phyloP scores from a whole-genome alignment of 129 eudicot genomes.

The Flaveria bidentis region DNA sequence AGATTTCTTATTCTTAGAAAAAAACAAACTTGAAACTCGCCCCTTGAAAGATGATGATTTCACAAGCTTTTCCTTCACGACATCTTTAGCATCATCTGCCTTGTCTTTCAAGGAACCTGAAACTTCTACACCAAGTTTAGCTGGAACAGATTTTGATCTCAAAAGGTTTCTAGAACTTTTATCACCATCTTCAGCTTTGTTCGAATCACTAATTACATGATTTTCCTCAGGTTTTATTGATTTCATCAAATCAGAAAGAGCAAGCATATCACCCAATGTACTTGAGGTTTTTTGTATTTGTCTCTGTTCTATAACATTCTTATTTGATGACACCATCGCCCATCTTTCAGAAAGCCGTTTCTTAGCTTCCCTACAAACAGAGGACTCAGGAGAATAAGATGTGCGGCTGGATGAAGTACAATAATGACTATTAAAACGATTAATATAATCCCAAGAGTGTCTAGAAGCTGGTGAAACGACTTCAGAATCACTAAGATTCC shows the following conservation, averaged over 20 bases:
- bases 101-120: slow-evolving; percentile 35
- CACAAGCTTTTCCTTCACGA: slow-evolving; percentile 40
- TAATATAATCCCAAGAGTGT: slow-evolving; percentile 89
- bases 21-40: slow-evolving; percentile 81
- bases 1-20: slow-evolving; percentile 63
- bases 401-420: slow-evolving; percentile 76
- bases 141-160: slow-evolving; percentile 87
- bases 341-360: slow-evolving; percentile 98
- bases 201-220: slow-evolving; percentile 26
- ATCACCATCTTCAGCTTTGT: slow-evolving; percentile 33
- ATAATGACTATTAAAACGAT: slow-evolving; percentile 62
- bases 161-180: slow-evolving; percentile 49
- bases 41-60: slow-evolving; percentile 70
- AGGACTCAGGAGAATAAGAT: slow-evolving; percentile 88
- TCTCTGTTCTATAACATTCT: slow-evolving; percentile 58
- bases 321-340: slow-evolving; percentile 80
- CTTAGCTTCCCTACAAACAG: slow-evolving; percentile 95
- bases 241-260: slow-evolving; percentile 75
- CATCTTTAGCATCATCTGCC: slow-evolving; percentile 47
- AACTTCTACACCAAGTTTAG: slow-evolving; percentile 38
- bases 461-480: slow-evolving; percentile 72
- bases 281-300: slow-evolving; percentile 72
- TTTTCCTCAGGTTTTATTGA: slow-evolving; percentile 38
- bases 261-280: slow-evolving; percentile 98
- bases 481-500: slow-evolving; percentile 84